Conservation (phyloP, 108 stramenopile genomes). For the Nitzschia sp. region DNA sequence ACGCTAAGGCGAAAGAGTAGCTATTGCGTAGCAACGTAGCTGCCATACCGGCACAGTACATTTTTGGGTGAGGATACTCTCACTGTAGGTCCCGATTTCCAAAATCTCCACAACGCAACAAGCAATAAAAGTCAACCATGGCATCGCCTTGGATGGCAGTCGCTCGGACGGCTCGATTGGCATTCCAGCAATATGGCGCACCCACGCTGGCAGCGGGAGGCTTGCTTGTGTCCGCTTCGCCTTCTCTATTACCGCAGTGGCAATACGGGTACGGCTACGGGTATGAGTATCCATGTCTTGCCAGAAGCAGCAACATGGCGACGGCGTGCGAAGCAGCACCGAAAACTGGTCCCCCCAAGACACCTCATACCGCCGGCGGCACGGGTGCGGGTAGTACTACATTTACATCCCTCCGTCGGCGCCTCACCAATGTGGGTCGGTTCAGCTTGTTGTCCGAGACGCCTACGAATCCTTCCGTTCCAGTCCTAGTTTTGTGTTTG, state of each 20-base stretch:
- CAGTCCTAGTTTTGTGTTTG: slow-evolving; percentile 70
- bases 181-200: slow-evolving; percentile 8
- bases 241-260: background rate
- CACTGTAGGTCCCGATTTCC: too few species aligned
- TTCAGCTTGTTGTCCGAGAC: slow-evolving; percentile 78
- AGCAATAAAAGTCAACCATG: too few species aligned
- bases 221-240: background rate
- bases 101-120: too few species aligned
- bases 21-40: too few species aligned
- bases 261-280: background rate
- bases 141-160: slow-evolving; percentile 4
- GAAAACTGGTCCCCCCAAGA: background rate
- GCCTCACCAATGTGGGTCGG: slow-evolving; percentile 84
- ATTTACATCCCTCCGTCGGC: slow-evolving; percentile 15
- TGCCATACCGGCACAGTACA: too few species aligned
- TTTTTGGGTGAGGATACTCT: too few species aligned
- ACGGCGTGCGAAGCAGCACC: slow-evolving; percentile 2
- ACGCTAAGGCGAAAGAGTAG: too few species aligned
- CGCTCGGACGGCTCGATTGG: slow-evolving; percentile 5
- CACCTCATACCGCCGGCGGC: background rate
- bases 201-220: slow-evolving; percentile 5
- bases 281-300: background rate
- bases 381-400: too few species aligned
- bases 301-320: too few species aligned
- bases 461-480: slow-evolving; percentile 61